Conservation (phyloP, 805 yeast genomes). For the Candida awuae region DNA sequence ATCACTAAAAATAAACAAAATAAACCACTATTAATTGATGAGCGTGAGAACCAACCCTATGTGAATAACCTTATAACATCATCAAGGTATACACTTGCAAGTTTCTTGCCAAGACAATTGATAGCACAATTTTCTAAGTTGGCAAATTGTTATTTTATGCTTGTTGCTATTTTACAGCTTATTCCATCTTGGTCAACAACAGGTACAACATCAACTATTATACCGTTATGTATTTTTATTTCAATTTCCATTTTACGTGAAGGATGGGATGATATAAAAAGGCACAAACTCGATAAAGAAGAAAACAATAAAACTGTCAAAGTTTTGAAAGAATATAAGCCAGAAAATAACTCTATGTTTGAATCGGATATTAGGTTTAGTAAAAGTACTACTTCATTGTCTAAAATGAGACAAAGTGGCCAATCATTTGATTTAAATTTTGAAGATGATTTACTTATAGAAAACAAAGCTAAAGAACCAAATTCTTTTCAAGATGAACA, state of each 20-base stretch:
- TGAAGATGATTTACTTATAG: conserved; percentile 14
- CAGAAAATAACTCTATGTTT: conserved; percentile 6
- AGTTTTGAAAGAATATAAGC: conserved; percentile 27
- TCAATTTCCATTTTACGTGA: conserved; percentile 85
- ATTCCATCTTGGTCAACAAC: conserved; percentile 97
- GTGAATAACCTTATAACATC: conserved; percentile 68
- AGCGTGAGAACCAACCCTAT: conserved; percentile 56
- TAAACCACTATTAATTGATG: conserved; percentile 48
- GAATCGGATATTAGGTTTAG: conserved; percentile 14
- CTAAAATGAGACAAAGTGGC: conserved; percentile 21
- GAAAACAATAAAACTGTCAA: conserved; percentile 59
- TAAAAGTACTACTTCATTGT: conserved; percentile 25
- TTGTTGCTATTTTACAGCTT: conserved; percentile 89
- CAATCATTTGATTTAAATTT: conserved; percentile 20
- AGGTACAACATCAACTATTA: conserved; percentile 88
- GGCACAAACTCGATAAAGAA: conserved; percentile 76
- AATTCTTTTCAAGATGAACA: conserved; percentile 22
- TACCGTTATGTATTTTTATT: conserved; percentile 81
- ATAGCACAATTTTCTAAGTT: conserved; percentile 86
- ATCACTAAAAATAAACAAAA: conserved; percentile 25
- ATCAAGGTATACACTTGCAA: conserved; percentile 71
- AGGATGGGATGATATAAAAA: conserved; percentile 85
- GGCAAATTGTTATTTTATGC: conserved; percentile 85
- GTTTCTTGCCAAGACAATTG: conserved; percentile 83
- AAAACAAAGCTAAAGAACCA: conserved; percentile 7